Evolutionary conservation across 179 eudicot species (phyloP).

Genomic region (Beta corolliflora): DNA sequence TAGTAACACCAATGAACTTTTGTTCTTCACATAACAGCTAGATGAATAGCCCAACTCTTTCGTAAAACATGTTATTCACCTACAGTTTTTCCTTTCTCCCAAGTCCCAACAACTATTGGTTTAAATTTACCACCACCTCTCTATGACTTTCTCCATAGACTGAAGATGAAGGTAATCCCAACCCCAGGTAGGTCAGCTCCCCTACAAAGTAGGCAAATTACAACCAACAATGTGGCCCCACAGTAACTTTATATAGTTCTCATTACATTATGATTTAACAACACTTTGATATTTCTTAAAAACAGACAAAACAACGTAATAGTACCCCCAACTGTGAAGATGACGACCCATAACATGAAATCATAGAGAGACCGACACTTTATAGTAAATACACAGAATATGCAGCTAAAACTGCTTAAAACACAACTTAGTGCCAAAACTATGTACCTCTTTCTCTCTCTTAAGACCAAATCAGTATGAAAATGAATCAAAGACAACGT

Average conservation of each 20-base stretch:
- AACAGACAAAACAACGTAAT: neutral
- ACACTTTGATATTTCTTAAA: conserved; percentile 10
- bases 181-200: conserved; percentile 27
- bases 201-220: conserved; percentile 29
- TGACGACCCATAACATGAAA: conserved; percentile 21
- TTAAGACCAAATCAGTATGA: neutral
- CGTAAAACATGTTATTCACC: too few species aligned
- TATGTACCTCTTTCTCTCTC: neutral
- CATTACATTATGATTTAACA: conserved; percentile 25
- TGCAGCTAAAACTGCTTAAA: conserved; percentile 7
- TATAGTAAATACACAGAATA: neutral
- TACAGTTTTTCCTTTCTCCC: too few species aligned
- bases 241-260: conserved; percentile 3
- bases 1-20: too few species aligned
- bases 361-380: conserved; percentile 29
- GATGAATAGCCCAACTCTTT: too few species aligned
- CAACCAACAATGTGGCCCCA: conserved; percentile 35
- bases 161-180: conserved; percentile 7
- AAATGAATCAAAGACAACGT: neutral
- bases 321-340: conserved; percentile 31
- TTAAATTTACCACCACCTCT: neutral
- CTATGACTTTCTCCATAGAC: neutral
- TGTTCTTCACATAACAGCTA: too few species aligned
- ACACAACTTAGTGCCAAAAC: conserved; percentile 2
- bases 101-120: neutral